Evolutionary conservation across 345 rosid genomes (phyloP).

Genomic region (Rhizophora apiculata): DNA sequence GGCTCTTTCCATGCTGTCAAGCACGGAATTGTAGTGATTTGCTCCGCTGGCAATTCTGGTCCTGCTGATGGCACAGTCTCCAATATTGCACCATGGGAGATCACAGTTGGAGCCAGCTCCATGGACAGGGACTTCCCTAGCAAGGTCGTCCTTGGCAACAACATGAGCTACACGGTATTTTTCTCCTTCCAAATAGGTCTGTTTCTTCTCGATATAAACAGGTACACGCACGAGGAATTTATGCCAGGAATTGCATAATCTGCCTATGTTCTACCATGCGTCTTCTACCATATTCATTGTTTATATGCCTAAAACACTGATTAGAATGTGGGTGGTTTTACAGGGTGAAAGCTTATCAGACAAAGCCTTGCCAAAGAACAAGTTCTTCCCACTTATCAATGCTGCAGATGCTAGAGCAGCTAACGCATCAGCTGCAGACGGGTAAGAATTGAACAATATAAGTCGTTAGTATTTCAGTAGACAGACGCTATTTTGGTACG

Average conservation of each 20-base stretch:
- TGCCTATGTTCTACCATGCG: background rate
- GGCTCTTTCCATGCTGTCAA: slow-evolving; percentile 29
- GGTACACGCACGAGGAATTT: too few relatives aligned
- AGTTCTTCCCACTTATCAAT: slow-evolving; percentile 51
- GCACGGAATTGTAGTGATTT: slow-evolving; percentile 23
- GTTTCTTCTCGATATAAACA: background rate
- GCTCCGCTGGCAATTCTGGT: slow-evolving; percentile 66
- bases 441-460: slow-evolving; percentile 46
- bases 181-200: background rate
- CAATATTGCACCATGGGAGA: slow-evolving; percentile 81
- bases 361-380: slow-evolving; percentile 37
- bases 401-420: slow-evolving; percentile 51
- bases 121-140: slow-evolving; percentile 81
- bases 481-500: too few relatives aligned
- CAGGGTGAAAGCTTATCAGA: slow-evolving; percentile 80
- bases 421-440: slow-evolving; percentile 44
- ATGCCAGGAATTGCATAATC: too few relatives aligned
- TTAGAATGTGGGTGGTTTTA: background rate
- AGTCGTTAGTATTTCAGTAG: background rate
- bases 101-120: slow-evolving; percentile 89
- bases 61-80: slow-evolving; percentile 59
- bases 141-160: slow-evolving; percentile 53
- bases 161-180: slow-evolving; percentile 54
- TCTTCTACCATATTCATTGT: background rate
- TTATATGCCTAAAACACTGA: background rate